Base-by-base conservation (phyloP, 176 grass and related monocot genomes). In the Avena atlantica region DNA sequence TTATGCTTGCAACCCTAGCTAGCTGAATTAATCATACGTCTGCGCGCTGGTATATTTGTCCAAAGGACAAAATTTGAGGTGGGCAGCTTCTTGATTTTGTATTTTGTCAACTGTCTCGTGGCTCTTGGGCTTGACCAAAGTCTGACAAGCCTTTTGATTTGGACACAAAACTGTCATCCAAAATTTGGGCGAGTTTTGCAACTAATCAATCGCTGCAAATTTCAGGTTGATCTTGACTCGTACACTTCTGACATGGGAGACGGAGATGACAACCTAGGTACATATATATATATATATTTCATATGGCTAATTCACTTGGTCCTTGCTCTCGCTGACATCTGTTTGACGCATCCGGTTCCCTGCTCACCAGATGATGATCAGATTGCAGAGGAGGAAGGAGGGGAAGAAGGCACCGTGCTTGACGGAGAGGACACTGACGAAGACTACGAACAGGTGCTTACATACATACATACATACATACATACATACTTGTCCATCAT, bases 171-270 rank as follows among this genome's bases (percentile, higher is more conserved):
- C 34, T 36, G 34, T 36, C 34, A 36, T 36, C 34, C 34, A 36
- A 36, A 36, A 36, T 36, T 36, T 4, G 34, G 3, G 34, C 34
- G 34, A 36, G n/a, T n/a, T n/a, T n/a, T n/a, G n/a, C n/a, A 37
- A 37, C 36, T 37, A 37, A 5, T 37, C 3, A 37, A 37, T 37
- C 36, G 4, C 36, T 37, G 69, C 9, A 58, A 48, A 47, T 87
- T 89, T 91, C 81, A 98, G 93, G 93, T 98, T 40, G 85, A 95
- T 68, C 85, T 91, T 64, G 88, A 89, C 76, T 89, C 86, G 59
- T 45, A 87, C 12, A 49, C 76, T 45, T 31, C 74, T 69, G 88
- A 69, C 40, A 88, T 88, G 86, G 90, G 78, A 56, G 91, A 90
- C 57, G 82, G 86, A 76, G 84, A 87, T 59, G 88, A 89, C 14